Percentiles rank a stretch among this genome's conserved stretches.
These are phyloP conservation scores for Incumbomyces lentus DNA, from an alignment of 2,329 filamentous ascomycete species.

Conservation along the genomic window DNA sequence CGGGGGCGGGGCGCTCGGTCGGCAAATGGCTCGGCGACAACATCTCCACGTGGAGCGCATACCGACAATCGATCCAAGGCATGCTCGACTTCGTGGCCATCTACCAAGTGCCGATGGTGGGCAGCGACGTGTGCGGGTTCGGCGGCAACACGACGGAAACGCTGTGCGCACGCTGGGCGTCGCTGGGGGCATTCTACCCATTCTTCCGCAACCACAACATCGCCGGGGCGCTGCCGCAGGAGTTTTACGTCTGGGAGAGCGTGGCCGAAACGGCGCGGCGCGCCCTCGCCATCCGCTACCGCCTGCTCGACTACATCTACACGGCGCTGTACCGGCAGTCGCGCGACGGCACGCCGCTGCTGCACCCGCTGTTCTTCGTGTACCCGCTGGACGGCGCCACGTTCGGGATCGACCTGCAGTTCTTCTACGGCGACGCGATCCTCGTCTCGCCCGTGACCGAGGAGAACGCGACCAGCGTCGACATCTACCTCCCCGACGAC, in stretches of 20 bases:
- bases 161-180: slow-evolving; percentile 63
- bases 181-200: slow-evolving; percentile 59
- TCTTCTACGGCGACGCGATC: slow-evolving; percentile 48
- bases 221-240: slow-evolving; percentile 45
- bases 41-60: slow-evolving; percentile 46
- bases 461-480: slow-evolving; percentile 41
- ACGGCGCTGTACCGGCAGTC: slow-evolving; percentile 55
- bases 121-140: slow-evolving; percentile 69
- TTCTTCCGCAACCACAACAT: slow-evolving; percentile 68
- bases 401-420: slow-evolving; percentile 43
- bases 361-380: slow-evolving; percentile 61
- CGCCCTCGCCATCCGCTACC: slow-evolving; percentile 60
- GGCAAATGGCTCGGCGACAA: slow-evolving; percentile 55
- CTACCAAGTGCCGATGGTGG: slow-evolving; percentile 58
- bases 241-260: slow-evolving; percentile 59
- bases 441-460: slow-evolving; percentile 47
- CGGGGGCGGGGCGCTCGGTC: slow-evolving; percentile 53
- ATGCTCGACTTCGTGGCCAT: slow-evolving; percentile 53
- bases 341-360: slow-evolving; percentile 50
- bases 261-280: slow-evolving; percentile 55
- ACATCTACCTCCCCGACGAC: slow-evolving; percentile 47
- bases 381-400: slow-evolving; percentile 50
- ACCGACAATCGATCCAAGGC: slow-evolving; percentile 47
- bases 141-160: slow-evolving; percentile 54
- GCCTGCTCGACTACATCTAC: slow-evolving; percentile 67